phyloP scores from a whole-genome alignment of 2,329 filamentous ascomycete species.

The Aulographum hederae region DNA sequence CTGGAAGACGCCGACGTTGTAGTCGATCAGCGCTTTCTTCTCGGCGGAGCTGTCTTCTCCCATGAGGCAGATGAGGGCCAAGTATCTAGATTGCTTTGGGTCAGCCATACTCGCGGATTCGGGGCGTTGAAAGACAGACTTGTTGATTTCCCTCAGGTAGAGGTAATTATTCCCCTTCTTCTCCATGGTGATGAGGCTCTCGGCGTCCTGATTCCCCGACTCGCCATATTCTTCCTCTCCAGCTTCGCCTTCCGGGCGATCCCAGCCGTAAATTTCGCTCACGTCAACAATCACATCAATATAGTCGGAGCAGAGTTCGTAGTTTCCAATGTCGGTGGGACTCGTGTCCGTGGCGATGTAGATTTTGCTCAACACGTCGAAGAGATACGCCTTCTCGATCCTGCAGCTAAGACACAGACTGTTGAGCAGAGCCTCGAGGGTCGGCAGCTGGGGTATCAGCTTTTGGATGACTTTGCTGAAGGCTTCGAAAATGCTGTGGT shows the following conservation, averaged over 20 bases:
- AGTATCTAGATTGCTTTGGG: conserved; percentile 31
- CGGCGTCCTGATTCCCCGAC: conserved; percentile 32
- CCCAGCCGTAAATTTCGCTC: conserved; percentile 83
- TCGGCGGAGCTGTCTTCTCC: conserved; percentile 64
- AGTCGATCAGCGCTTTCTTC: conserved; percentile 69
- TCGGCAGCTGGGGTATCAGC: conserved; percentile 80
- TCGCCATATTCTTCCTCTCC: conserved; percentile 11
- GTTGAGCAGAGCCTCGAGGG: conserved; percentile 84
- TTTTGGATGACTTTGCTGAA: conserved; percentile 98
- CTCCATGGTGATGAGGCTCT: conserved; percentile 44
- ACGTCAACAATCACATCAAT: conserved; percentile 98
- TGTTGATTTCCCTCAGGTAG: conserved; percentile 49
- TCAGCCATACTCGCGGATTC: conserved; percentile 8
- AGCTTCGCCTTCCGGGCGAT: conserved; percentile 18
- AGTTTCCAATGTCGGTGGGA: conserved; percentile 84
- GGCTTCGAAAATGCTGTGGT: conserved; percentile 95
- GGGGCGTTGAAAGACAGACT: conserved; percentile 24
- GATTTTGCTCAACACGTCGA: conserved; percentile 94
- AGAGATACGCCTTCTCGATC: conserved; percentile 96
- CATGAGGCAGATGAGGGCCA: conserved; percentile 74
- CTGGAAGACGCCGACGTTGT: conserved; percentile 71
- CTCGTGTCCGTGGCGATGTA: conserved; percentile 94
- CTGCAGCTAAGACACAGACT: conserved; percentile 84
- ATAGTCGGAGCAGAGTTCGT: conserved; percentile 96
- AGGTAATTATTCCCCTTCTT: conserved; percentile 38